A percentile compares a stretch with the other conserved stretches of the same genome.
Conservation (phyloP, 2,329 filamentous ascomycete genomes). For the Diaporthe sp. region DNA sequence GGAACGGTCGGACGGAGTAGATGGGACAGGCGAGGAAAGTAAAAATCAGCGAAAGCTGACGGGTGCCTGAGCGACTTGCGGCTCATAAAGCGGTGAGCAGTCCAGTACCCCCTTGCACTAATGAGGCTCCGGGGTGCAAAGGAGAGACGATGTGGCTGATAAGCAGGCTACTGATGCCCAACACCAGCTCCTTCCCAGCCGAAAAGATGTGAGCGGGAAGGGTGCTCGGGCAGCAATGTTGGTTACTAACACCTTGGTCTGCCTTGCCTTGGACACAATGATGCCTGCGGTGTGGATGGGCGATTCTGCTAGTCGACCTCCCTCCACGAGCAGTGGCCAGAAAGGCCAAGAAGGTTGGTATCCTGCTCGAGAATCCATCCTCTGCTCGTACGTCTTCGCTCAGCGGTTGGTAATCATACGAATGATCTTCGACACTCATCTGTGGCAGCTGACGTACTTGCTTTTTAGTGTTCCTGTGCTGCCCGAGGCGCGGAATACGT, state of each 20-base stretch:
- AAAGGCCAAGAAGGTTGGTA: no score
- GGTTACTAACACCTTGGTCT: not conserved
- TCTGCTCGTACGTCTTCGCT: no score
- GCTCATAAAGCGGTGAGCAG: constrained; percentile 15
- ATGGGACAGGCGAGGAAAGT: not conserved
- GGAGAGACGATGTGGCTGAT: not conserved
- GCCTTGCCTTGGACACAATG: not conserved
- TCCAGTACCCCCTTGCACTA: not conserved
- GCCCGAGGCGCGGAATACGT: not conserved
- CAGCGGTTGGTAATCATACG: not conserved
- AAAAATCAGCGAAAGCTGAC: not conserved
- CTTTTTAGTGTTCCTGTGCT: not conserved
- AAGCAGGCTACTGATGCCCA: constrained; percentile 24
- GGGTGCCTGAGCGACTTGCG: not conserved
- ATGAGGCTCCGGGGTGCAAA: constrained; percentile 14
- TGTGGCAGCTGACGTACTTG: not conserved
- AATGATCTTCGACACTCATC: not conserved
- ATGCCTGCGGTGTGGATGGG: not conserved
- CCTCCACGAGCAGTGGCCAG: no score
- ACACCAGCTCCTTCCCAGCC: not conserved
- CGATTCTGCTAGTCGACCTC: not conserved
- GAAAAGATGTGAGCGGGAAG: no score
- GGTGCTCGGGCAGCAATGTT: not conserved
- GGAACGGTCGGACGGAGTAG: not conserved
- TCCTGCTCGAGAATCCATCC: not conserved